Base-by-base conservation (phyloP, 148 eudicot genomes). In the Suaeda aralocaspica region DNA sequence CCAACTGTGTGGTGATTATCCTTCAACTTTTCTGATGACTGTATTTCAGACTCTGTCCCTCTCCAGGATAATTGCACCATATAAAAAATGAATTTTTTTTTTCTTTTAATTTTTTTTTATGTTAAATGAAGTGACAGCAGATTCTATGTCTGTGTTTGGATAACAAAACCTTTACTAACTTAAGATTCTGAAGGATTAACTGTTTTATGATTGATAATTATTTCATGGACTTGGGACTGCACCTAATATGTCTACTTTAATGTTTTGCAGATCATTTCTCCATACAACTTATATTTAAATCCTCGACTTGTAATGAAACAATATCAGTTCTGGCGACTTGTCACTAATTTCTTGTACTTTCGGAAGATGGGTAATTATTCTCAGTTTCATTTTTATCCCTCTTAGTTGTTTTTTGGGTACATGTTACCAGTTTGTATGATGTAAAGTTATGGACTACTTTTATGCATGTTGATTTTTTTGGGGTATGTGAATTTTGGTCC, bases 331-430 rank as follows among this genome's bases (percentile, higher is more conserved):
- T 94, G 99, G 99, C 89, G 99, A 12, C 93, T 94, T 39, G 61
- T 94, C 33, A 94, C 99, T 51, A 94, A 94, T 76, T 94, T 94
- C 79, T 77, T 94, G 59, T 94, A 94, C 82, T 91, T 94, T 83
- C 86, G 99, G 44, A 94, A 94, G 60, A 91, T 94, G 99, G 99
- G 99, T 94, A 84, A 83, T 34, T 53, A 15, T 55, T 51, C 30
- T 0, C 33, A 1, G 26, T 36, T 60, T 15, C 4, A 21, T 74
- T 21, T 76, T 50, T 74, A 15, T 81, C 29, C 29, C 71, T 24
- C 48, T 4, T 52, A 1, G 41, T 26, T 1, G 22, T 30, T 59
- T 65, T 53, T 9, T 48, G 49, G 14, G 29, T 8, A 6, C 16
- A 9, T 14, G 51, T 62, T 53, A 30, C 28, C 4, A 33, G 19